Conservation (phyloP, 2,329 filamentous ascomycete species). For the Arachnomyces sp. region DNA sequence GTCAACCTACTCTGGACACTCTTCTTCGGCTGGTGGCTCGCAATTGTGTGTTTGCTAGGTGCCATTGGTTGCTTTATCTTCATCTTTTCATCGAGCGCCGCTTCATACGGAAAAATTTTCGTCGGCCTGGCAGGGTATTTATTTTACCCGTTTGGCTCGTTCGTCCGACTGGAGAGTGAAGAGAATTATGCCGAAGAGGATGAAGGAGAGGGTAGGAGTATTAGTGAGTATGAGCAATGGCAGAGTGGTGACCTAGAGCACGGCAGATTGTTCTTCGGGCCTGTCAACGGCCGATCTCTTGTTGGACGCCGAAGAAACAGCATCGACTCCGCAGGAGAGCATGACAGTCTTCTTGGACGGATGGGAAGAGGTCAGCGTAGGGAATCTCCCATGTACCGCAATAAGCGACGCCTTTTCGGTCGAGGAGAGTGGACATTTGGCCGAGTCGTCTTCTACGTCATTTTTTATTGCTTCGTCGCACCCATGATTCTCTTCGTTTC, state of each 20-base stretch:
- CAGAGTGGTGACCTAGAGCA: slow-evolving; percentile 95
- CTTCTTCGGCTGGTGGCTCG: slow-evolving; percentile 94
- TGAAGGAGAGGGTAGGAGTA: slow-evolving; percentile 88
- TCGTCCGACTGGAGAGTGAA: slow-evolving; percentile 85
- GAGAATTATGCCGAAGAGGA: slow-evolving; percentile 93
- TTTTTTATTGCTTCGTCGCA: slow-evolving; percentile 89
- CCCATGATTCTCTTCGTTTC: slow-evolving; percentile 81
- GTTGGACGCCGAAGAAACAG: slow-evolving; percentile 80
- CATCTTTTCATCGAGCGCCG: slow-evolving; percentile 67
- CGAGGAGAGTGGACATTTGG: slow-evolving; percentile 93
- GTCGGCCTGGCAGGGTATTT: slow-evolving; percentile 78
- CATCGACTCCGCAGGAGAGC: slow-evolving; percentile 81
- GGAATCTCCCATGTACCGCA: slow-evolving; percentile 35
- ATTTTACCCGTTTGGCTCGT: slow-evolving; percentile 94
- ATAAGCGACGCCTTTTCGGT: slow-evolving; percentile 84
- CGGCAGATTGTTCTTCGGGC: slow-evolving; percentile 91
- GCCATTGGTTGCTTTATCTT: slow-evolving; percentile 73
- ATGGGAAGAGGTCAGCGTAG: slow-evolving; percentile 44
- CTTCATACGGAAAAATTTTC: slow-evolving; percentile 77
- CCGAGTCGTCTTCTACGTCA: slow-evolving; percentile 87
- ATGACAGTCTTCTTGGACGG: slow-evolving; percentile 75
- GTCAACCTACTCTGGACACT: slow-evolving; percentile 90
- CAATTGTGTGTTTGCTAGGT: slow-evolving; percentile 63
- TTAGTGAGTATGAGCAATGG: slow-evolving; percentile 98
- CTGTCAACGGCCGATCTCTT: slow-evolving; percentile 64